Evolutionary conservation across 805 yeast genomes (phyloP).

Genomic region (Yarrowia alimentaria): DNA sequence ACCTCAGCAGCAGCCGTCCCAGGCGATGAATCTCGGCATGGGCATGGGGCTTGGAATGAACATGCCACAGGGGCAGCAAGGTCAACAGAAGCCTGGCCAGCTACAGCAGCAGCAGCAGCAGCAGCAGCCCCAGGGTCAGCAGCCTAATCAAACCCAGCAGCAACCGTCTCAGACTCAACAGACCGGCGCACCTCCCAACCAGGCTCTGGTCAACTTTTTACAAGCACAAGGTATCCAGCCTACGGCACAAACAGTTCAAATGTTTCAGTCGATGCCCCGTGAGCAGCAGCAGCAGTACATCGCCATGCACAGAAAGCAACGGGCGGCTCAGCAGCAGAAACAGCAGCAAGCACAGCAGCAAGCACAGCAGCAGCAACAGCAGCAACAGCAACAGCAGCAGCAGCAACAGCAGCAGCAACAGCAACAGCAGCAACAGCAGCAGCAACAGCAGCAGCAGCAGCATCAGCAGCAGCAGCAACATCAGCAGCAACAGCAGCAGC

Average conservation of each 20-base stretch:
- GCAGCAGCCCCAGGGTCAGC: constrained; percentile 32
- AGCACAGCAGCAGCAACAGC: constrained; percentile 30
- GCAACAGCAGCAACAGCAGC: constrained; percentile 31
- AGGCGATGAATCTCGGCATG: no score
- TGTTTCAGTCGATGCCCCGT: constrained; percentile 31
- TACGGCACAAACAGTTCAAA: constrained; percentile 20
- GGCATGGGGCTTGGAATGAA: constrained; percentile 15
- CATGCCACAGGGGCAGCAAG: not conserved
- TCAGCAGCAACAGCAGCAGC: constrained; percentile 31
- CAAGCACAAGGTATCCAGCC: constrained; percentile 28
- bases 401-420: constrained; percentile 31
- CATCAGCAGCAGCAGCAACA: constrained; percentile 35
- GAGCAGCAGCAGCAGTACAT: constrained; percentile 34
- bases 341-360: constrained; percentile 30
- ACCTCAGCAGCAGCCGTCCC: not conserved
- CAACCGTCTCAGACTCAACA: not conserved
- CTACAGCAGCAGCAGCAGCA: constrained; percentile 30
- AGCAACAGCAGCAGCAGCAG: constrained; percentile 30
- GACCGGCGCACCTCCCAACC: constrained; percentile 1
- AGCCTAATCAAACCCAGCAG: not conserved
- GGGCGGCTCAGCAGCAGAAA: constrained; percentile 32
- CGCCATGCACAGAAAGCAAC: constrained; percentile 30
- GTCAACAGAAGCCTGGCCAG: not conserved
- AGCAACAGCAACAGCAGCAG: constrained; percentile 28
- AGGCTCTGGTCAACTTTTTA: constrained; percentile 6